These are phyloP conservation scores for Populus trichocarpa DNA, from an alignment of 441 rosid genomes.

Conservation along the genomic window DNA sequence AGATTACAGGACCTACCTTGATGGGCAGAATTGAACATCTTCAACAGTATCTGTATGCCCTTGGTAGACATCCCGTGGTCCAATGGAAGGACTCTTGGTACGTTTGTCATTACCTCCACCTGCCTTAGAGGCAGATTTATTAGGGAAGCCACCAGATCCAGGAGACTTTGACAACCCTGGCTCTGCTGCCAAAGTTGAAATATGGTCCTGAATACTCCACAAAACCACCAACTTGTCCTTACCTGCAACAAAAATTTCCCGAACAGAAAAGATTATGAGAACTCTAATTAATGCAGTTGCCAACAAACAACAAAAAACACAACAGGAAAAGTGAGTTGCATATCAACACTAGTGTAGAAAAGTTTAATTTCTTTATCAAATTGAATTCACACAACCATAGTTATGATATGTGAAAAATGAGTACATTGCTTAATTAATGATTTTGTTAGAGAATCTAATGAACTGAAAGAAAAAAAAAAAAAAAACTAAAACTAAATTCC, in stretches of 20 bases:
- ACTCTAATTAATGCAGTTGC: background rate
- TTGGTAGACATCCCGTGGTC: slow-evolving; percentile 43
- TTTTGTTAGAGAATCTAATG: background rate
- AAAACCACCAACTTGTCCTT: slow-evolving; percentile 85
- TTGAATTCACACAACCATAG: background rate
- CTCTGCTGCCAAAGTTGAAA: slow-evolving; percentile 38
- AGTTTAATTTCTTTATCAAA: background rate
- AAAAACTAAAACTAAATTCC: slow-evolving; percentile 1
- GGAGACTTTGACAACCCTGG: slow-evolving; percentile 35
- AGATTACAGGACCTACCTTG: slow-evolving; percentile 31
- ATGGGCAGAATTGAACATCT: slow-evolving; percentile 56
- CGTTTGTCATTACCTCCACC: slow-evolving; percentile 43
- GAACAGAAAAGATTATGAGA: background rate
- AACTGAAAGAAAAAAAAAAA: background rate
- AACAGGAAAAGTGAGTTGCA: background rate
- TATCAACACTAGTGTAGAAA: background rate
- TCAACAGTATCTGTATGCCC: slow-evolving; percentile 59
- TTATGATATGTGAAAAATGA: background rate
- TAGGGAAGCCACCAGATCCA: slow-evolving; percentile 34
- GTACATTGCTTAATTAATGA: background rate
- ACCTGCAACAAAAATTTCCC: slow-evolving; percentile 19
- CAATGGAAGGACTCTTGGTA: slow-evolving; percentile 33
- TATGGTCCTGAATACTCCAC: slow-evolving; percentile 62
- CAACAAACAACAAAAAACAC: background rate
- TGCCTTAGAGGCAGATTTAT: slow-evolving; percentile 31